phyloP scores from a whole-genome alignment of 2,329 filamentous ascomycete genomes.

The Plenodomus biglobosus region DNA sequence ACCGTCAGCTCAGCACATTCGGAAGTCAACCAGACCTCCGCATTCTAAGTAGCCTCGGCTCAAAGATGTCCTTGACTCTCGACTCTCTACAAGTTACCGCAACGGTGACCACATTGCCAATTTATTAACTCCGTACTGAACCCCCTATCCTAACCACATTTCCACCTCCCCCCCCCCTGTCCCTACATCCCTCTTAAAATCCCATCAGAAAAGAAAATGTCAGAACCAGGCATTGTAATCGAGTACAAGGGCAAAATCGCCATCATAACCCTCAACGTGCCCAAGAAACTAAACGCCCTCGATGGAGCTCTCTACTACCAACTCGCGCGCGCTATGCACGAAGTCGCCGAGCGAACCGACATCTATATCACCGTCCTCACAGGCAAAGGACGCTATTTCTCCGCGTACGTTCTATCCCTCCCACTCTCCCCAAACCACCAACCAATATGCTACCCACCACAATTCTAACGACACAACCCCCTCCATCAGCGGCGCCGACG shows the following conservation, averaged over 20 bases:
- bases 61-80: slow-evolving; percentile 6
- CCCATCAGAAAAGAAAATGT: slow-evolving; percentile 32
- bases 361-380: slow-evolving; percentile 83
- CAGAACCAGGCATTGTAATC: slow-evolving; percentile 56
- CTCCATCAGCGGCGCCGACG: slow-evolving; percentile 72
- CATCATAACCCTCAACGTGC: slow-evolving; percentile 82
- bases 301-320: slow-evolving; percentile 72
- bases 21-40: slow-evolving; percentile 11
- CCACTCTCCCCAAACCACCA: not conserved
- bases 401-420: slow-evolving; percentile 73
- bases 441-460: not conserved
- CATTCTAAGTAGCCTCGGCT: slow-evolving; percentile 30
- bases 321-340: slow-evolving; percentile 70
- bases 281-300: slow-evolving; percentile 85
- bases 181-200: not conserved
- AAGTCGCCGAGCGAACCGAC: slow-evolving; percentile 77
- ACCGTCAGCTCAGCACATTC: not conserved
- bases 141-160: not conserved
- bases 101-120: too few species aligned
- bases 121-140: too few species aligned
- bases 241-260: slow-evolving; percentile 71
- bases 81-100: slow-evolving; percentile 11
- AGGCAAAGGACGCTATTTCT: slow-evolving; percentile 80
- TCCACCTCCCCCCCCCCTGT: not conserved
- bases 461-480: slow-evolving; percentile 1